phyloP scores from a whole-genome alignment of 768 basidiomycete species.

The Macrocybe gigantea region DNA sequence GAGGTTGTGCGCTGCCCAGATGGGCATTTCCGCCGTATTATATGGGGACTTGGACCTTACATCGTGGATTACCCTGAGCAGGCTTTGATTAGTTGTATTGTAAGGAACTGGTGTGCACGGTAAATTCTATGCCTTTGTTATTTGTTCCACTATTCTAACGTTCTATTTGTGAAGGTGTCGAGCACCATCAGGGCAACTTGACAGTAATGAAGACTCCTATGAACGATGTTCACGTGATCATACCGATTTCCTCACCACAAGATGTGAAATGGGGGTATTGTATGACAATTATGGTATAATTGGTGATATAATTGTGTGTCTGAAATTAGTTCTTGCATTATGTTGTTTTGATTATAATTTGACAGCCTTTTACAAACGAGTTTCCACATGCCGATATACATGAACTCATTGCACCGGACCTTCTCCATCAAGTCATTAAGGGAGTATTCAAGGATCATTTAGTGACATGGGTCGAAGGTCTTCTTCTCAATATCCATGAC shows the following conservation, averaged over 20 bases:
- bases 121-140: conserved; percentile 8
- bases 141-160: conserved; percentile 8
- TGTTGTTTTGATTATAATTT: not conserved
- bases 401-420: conserved; percentile 20
- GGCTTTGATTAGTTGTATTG: conserved; percentile 20
- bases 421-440: conserved; percentile 28
- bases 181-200: conserved; percentile 13
- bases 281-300: conserved; percentile 22
- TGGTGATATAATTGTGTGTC: conserved; percentile 19
- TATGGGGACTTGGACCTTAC: conserved; percentile 25
- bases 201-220: conserved; percentile 12
- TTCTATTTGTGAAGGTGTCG: conserved; percentile 13
- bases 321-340: conserved; percentile 4
- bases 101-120: conserved; percentile 27
- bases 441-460: conserved; percentile 26
- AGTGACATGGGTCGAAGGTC: conserved; percentile 19
- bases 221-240: conserved; percentile 7
- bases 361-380: conserved; percentile 21
- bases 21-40: conserved; percentile 19
- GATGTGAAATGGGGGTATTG: conserved; percentile 9
- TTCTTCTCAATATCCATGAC: conserved; percentile 4
- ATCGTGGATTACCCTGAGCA: conserved; percentile 34
- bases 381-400: conserved; percentile 25
- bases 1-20: conserved; percentile 20
- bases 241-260: conserved; percentile 12